Evolutionary conservation across 768 basidiomycete species (phyloP).

Genomic region (Mycena filopes): DNA sequence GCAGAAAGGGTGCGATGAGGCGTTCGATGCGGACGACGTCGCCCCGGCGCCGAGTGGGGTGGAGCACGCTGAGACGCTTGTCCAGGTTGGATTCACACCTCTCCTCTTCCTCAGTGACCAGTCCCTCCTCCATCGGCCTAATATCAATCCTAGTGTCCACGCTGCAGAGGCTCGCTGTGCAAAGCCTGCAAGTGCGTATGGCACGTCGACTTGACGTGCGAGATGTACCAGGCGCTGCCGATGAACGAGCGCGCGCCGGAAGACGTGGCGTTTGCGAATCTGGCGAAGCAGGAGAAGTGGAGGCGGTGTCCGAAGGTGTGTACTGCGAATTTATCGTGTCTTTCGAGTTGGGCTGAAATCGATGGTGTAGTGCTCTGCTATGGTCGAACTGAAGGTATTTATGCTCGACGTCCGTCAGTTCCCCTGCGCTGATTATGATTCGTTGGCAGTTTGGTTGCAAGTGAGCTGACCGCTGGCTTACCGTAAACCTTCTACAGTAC

Average conservation of each 20-base stretch:
- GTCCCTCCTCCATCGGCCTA: too few relatives aligned
- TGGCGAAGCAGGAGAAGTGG: constrained; percentile 37
- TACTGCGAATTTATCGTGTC: background rate
- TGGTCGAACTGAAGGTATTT: constrained; percentile 45
- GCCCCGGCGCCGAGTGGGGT: constrained; percentile 33
- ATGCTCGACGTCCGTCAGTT: background rate
- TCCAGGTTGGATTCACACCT: constrained; percentile 25
- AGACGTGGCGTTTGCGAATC: constrained; percentile 34
- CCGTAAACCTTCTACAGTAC: background rate
- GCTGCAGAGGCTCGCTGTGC: constrained; percentile 33
- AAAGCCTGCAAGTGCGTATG: constrained; percentile 34
- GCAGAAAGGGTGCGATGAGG: constrained; percentile 36
- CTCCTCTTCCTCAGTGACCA: background rate
- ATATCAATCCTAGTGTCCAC: too few relatives aligned
- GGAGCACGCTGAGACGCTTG: constrained; percentile 25
- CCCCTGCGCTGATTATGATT: background rate
- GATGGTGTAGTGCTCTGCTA: constrained; percentile 32
- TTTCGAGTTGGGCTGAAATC: background rate
- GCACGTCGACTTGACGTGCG: constrained; percentile 38
- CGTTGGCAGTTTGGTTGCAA: constrained; percentile 34
- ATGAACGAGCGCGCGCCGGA: constrained; percentile 31
- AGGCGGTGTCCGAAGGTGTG: constrained; percentile 37
- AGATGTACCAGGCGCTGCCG: constrained; percentile 34
- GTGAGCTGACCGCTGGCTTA: constrained; percentile 8
- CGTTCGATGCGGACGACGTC: constrained; percentile 34